phyloP scores from a whole-genome alignment of 257 asterid species.

The Solanum rostratum region DNA sequence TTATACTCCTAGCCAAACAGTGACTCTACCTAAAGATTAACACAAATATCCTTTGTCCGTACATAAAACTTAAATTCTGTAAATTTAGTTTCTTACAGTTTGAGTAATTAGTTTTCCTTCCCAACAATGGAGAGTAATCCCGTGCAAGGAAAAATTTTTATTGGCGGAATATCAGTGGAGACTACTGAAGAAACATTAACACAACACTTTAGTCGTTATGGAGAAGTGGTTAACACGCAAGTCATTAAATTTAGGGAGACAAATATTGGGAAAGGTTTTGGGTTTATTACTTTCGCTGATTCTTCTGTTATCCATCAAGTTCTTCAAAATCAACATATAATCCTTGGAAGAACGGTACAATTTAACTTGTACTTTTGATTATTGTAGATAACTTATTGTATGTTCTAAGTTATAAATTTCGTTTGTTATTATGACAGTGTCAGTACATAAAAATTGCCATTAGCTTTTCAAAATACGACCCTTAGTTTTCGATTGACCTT shows the following conservation, averaged over 20 bases:
- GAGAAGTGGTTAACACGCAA: neutral
- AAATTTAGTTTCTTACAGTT: neutral
- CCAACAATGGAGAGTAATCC: neutral
- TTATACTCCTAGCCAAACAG: neutral
- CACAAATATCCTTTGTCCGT: neutral
- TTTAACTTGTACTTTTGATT: too few species aligned
- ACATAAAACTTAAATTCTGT: neutral
- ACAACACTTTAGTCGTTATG: neutral
- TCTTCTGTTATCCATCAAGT: neutral
- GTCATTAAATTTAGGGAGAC: neutral
- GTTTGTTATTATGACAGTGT: too few species aligned
- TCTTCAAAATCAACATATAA: neutral
- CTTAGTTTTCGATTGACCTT: neutral
- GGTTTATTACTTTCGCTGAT: slow-evolving; percentile 2
- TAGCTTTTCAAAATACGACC: neutral
- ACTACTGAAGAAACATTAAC: neutral
- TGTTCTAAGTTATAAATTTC: too few species aligned
- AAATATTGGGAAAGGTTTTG: neutral
- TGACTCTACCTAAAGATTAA: neutral
- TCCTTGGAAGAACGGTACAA: neutral
- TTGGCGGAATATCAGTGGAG: slow-evolving; percentile 4
- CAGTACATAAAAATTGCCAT: neutral
- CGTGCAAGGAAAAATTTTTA: neutral
- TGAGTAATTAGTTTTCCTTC: neutral
- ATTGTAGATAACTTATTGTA: too few species aligned